Percentiles rank a stretch among this genome's conserved stretches.
Conservation (phyloP, 169 alveolate genomes). For the Plasmodium gaboni region DNA sequence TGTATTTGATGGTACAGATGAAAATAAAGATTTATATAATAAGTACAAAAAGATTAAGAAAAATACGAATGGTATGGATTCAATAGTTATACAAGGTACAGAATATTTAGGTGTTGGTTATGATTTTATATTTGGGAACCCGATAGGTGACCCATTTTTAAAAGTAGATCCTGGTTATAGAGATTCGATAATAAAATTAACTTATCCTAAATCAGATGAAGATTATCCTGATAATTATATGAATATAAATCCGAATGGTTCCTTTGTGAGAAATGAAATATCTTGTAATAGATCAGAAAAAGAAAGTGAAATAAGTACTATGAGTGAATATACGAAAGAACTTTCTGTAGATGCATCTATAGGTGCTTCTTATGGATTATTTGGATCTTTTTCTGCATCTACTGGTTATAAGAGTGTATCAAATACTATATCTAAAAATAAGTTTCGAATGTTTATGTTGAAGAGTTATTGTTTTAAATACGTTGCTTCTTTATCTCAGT, state of each 20-base stretch:
- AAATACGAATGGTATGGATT: constrained; percentile 14
- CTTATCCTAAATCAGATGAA: constrained; percentile 71
- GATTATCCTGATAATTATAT: constrained; percentile 69
- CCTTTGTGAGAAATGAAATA: constrained; percentile 85
- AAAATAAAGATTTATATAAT: constrained; percentile 60
- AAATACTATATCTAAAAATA: constrained; percentile 78
- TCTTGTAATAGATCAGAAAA: constrained; percentile 89
- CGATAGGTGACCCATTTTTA: constrained; percentile 88
- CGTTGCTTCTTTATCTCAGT: constrained; percentile 86
- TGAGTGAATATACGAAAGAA: constrained; percentile 85
- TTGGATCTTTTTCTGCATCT: constrained; percentile 87
- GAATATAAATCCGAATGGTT: constrained; percentile 82
- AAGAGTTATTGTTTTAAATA: constrained; percentile 88
- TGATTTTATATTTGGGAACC: constrained; percentile 88
- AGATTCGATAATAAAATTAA: constrained; percentile 82
- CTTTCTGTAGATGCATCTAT: constrained; percentile 87
- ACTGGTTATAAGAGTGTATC: constrained; percentile 85
- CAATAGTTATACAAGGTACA: constrained; percentile 72
- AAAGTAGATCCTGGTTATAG: constrained; percentile 91
- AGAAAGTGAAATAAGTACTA: constrained; percentile 61
- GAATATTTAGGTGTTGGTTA: constrained; percentile 90
- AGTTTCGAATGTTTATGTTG: constrained; percentile 81
- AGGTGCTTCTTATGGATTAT: constrained; percentile 79
- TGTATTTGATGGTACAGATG: constrained; percentile 50
- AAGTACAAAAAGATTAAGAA: constrained; percentile 35